Percentiles rank a stretch among this genome's conserved stretches.
These are phyloP conservation scores for Saccharomyces hybrid DNA, from an alignment of 1,139 yeast genomes.

Conservation along the genomic window DNA sequence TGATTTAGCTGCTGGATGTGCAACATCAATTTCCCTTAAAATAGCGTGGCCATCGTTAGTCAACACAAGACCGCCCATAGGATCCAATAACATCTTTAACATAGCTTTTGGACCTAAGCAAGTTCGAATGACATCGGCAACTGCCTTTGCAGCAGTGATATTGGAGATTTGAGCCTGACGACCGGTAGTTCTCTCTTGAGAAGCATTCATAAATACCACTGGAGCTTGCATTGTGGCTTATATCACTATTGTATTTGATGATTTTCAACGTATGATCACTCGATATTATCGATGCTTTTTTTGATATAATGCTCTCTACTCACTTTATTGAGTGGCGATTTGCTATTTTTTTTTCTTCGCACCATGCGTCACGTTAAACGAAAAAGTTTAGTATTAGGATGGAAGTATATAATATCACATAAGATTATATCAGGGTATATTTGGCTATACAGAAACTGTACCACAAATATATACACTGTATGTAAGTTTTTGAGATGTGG, in stretches of 20 bases:
- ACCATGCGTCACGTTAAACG: background rate
- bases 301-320: background rate
- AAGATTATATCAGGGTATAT: background rate
- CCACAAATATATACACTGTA: background rate
- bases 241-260: conserved; percentile 3
- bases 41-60: conserved; percentile 98
- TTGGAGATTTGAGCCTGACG: conserved; percentile 96
- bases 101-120: conserved; percentile 99
- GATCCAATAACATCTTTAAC: conserved; percentile 96
- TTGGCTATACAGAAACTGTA: background rate
- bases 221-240: conserved; percentile 55
- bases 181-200: conserved; percentile 90
- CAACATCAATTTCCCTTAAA: conserved; percentile 79
- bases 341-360: background rate
- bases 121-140: conserved; percentile 92
- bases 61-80: conserved; percentile 96
- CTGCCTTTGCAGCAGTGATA: conserved; percentile 98
- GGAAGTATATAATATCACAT: background rate
- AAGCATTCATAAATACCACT: conserved; percentile 70
- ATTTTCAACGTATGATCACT: background rate
- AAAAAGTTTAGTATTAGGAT: background rate
- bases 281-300: background rate
- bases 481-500: background rate
- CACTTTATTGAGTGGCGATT: background rate
- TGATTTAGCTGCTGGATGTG: conserved; percentile 97